phyloP scores from a whole-genome alignment of 163 green algal genomes.

The Chloroidium sp. region DNA sequence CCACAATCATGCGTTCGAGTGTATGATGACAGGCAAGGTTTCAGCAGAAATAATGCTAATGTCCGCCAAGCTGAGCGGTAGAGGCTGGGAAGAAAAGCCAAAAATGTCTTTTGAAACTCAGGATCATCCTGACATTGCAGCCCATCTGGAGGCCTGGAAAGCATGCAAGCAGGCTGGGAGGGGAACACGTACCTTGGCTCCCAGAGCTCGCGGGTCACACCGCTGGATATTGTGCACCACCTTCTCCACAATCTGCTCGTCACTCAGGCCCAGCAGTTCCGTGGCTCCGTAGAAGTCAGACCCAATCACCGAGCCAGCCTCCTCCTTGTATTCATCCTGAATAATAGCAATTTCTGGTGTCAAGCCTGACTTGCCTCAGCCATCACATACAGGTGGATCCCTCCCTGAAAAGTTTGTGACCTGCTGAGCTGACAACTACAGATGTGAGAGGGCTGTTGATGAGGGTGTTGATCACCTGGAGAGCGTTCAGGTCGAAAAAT shows the following conservation, averaged over 20 bases:
- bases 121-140: neutral
- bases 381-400: no score
- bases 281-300: conserved; percentile 82
- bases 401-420: no score
- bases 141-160: neutral
- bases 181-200: conserved; percentile 22
- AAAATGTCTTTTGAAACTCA: no score
- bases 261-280: conserved; percentile 66
- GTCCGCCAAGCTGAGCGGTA: no score
- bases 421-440: no score
- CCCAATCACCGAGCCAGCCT: conserved; percentile 69
- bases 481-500: conserved; percentile 86
- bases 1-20: no score
- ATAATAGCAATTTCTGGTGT: neutral
- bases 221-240: conserved; percentile 53
- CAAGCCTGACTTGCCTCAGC: neutral
- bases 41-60: no score
- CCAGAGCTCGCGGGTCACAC: conserved; percentile 71
- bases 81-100: no score
- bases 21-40: no score
- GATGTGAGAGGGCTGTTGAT: neutral
- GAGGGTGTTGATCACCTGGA: conserved; percentile 44
- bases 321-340: conserved; percentile 81
- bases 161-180: neutral
- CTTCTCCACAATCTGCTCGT: conserved; percentile 70